Base-by-base conservation (phyloP, 495 filamentous ascomycete genomes). In the Collariella sp. region DNA sequence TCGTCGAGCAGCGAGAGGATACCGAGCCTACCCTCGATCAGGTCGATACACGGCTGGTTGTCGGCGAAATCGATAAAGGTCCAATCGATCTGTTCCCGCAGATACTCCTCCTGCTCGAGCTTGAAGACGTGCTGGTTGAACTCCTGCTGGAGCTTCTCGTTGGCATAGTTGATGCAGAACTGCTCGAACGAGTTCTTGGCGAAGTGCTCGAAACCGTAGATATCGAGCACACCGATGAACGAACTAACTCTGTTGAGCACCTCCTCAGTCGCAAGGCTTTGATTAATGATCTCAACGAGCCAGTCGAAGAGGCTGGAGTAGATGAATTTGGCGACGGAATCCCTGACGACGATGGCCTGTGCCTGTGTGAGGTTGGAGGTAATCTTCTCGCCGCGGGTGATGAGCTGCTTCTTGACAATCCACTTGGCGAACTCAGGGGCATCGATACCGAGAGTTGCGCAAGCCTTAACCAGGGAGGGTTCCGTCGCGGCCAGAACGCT, bases 61-160 rank as follows among this genome's bases (percentile, higher is more conserved):
- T 99, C 93, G 46, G 93, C 95, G 72, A 97, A 99, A 68, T 99
- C 93, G 74, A 99, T 99, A 68, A 97, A 99, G 12, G 88, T 95
- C 93, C 93, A 99, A 67, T 97, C 91, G 59, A 99, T 99, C 72
- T 97, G 77, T 66, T 99, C 93, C 29, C 87, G 80, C 12, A 96
- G 79, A 71, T 99, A 99, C 72, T 99, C 93, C 71, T 97, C 94
- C 69, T 99, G 93, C 68, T 99, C 93, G 18, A 99, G 80, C 67
- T 97, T 96, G 82, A 99, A 99, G n/a, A 99, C 93, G 61, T 99
- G 93, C 70, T 94, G 89, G 70, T 99, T 99, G 76, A 99, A 99
- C 62, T 99, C 94, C 65, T 99, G 93, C 65, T 99, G 93, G 33
- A 99, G 74, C 70, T 99, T 99, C 71, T 99, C 93, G 70, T 99